Percentiles rank a stretch among this genome's conserved stretches.
Conservation (phyloP, 148 eudicot genomes). For the Agrostemma githago region DNA sequence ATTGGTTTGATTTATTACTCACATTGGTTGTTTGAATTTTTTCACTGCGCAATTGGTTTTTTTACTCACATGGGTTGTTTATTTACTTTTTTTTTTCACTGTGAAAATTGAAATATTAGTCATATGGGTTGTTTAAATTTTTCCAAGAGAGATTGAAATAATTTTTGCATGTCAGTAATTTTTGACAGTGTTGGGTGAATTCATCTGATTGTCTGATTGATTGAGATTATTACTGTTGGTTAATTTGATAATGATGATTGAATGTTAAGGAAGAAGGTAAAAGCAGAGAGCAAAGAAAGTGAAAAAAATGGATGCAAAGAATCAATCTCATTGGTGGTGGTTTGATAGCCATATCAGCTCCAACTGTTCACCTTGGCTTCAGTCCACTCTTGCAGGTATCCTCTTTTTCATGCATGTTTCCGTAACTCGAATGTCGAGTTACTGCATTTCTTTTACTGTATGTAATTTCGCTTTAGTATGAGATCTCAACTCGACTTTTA, state of each 20-base stretch:
- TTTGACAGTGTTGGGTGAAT: background rate
- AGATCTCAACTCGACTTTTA: too few relatives aligned
- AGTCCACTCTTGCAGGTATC: conserved; percentile 64
- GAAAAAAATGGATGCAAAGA: conserved; percentile 29
- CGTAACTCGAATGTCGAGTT: background rate
- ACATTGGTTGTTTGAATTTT: background rate
- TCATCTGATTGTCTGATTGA: background rate
- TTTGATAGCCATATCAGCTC: conserved; percentile 47
- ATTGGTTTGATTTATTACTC: background rate
- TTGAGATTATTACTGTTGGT: background rate
- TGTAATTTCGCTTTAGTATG: too few relatives aligned
- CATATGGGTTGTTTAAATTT: background rate
- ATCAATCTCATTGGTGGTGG: conserved; percentile 63
- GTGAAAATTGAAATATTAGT: background rate
- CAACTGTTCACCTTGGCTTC: conserved; percentile 63
- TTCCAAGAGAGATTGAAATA: too few relatives aligned
- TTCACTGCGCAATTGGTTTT: background rate
- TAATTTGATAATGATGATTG: background rate
- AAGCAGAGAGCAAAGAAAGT: conserved; percentile 26
- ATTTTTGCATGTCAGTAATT: background rate
- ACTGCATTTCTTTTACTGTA: too few relatives aligned
- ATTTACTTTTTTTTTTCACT: background rate
- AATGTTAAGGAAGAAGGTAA: conserved; percentile 10
- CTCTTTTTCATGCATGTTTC: background rate
- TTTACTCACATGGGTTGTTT: too few relatives aligned